Base-by-base conservation (phyloP, 371 early-diverging fungal species). In the Mucor circinelloides region DNA sequence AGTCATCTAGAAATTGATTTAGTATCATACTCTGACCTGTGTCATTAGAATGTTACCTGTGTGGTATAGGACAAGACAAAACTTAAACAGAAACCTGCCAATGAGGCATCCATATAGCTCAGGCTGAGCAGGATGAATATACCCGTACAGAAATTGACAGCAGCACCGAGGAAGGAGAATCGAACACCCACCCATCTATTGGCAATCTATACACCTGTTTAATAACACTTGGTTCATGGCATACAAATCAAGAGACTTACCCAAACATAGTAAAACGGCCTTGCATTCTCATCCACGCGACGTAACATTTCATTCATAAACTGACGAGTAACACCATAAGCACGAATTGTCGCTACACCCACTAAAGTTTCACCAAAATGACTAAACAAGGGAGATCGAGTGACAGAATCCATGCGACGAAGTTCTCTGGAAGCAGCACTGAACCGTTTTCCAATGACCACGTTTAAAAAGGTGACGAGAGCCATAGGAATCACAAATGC, bases 121-220 rank as follows among this genome's bases (percentile, higher is more conserved):
- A 77, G 68, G 17, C 77, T 76, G 61, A 72, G 71, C 30, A 87
- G 79, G 46, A 82, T 83, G 58, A 82, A 87, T 25, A 87, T 57
- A 30, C 90, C 89, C 19, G 93, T 84, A 28, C 74, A 63, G 52
- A 92, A 84, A 8, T 93, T 81, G 30, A 95, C 87, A 5, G 83
- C 13, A 3, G 91, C 89, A 28, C 90, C 90, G 36, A 88, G 83
- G 4, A 88, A 50, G 17, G 92, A 93, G 54, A 90, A 87, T 28
- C 97, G 90, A n/a, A 64, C 46, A 31, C 73, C 64, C 1, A 96
- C 80, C 97, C 96, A 95, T 42, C 95, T 87, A 78, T 95, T 96
- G 54, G 87, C 83, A 56, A 84, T 85, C 91, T 94, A 36, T 36
- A 36, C 36, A 13, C 36, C 8, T 36, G 13, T 36, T 36, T 13